Percentiles rank a stretch among this genome's conserved stretches.
phyloP scores from a whole-genome alignment of 2,329 filamentous ascomycete genomes.

The Colletotrichum nymphaeae region DNA sequence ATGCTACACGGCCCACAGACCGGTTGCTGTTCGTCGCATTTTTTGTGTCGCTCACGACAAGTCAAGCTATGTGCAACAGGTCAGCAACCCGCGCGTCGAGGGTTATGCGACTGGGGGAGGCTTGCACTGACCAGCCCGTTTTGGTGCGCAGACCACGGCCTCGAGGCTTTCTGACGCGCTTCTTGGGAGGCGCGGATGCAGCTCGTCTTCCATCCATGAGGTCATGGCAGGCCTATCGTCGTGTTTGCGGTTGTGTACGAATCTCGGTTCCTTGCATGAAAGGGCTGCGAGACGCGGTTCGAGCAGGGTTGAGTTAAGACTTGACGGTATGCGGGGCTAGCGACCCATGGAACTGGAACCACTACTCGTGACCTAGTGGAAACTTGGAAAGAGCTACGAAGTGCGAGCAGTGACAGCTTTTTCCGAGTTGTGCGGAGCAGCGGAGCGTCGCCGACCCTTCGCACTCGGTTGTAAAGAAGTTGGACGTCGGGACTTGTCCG shows the following conservation, averaged over 20 bases:
- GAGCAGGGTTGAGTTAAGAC: neutral
- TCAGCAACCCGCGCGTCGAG: constrained; percentile 6
- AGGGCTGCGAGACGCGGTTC: constrained; percentile 27
- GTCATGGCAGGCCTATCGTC: constrained; percentile 22
- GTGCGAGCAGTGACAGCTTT: constrained; percentile 2
- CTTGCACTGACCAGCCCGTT: constrained; percentile 50
- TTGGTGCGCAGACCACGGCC: constrained; percentile 55
- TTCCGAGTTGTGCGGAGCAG: constrained; percentile 5
- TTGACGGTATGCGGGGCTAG: neutral
- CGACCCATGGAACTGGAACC: neutral
- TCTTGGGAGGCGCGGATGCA: constrained; percentile 31
- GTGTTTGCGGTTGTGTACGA: neutral
- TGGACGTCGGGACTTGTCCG: constrained; percentile 15
- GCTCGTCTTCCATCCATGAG: constrained; percentile 24
- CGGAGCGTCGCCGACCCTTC: neutral
- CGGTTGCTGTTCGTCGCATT: constrained; percentile 58
- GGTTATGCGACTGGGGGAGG: neutral
- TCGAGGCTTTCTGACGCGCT: constrained; percentile 48
- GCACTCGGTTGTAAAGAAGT: neutral
- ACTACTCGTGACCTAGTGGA: neutral
- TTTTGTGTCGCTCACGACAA: constrained; percentile 59
- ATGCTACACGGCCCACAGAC: constrained; percentile 41
- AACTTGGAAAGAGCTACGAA: neutral
- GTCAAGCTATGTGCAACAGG: constrained; percentile 46
- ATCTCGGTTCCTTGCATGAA: neutral